Evolutionary conservation across 1,284 basidiomycete species (phyloP), one percentile per base, ranked within the genome.

Genomic region (Cutaneotrichosporon spelunceum): DNA sequence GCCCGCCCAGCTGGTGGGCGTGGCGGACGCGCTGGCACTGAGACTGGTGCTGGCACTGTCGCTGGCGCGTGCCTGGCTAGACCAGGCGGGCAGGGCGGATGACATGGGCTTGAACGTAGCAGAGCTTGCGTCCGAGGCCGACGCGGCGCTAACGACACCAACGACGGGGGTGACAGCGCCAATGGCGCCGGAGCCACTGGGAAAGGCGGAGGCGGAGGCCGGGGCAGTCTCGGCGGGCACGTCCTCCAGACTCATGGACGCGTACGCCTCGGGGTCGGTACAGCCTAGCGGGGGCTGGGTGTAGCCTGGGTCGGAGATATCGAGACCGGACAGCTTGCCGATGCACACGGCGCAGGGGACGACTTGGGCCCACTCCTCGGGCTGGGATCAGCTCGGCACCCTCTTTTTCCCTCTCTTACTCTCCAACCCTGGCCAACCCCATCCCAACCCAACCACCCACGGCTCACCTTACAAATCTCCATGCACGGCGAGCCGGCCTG

Each of bases 401-500:
- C 9, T 14, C 16, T 13, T 19, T 14, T 14, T 5, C 36, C 16
- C 34, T 14, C 34, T 14, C 34, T 4, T 13, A 3, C 34, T 14
- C 24, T 26, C 23, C 3, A 48, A 26, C 16, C 23, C 44, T 11
- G 44, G n/a, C 44, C n/a, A 13, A 16, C 39, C 14, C 14, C 11
- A 13, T 7, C 39, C 39, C 39, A n/a, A 42, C 39, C 39, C 39
- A 9, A 26, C 13, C 29, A 50, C 16, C 24, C 26, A 19, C 19
- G 10, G 16, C 52, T 23, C 33, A 53, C 52, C 30, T 53, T 16
- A 30, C 52, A 53, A 11, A 53, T 53, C 30, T 33, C 30, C 30
- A 34, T 21, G 23, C 52, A 53, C 30, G 49, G 19, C n/a, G 4
- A 4, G 49, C 19, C 27, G 9, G 27, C 29, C 27, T 33, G 11